Base-by-base conservation (phyloP, 2,329 filamentous ascomycete species). In the Penicillium rolfsii region DNA sequence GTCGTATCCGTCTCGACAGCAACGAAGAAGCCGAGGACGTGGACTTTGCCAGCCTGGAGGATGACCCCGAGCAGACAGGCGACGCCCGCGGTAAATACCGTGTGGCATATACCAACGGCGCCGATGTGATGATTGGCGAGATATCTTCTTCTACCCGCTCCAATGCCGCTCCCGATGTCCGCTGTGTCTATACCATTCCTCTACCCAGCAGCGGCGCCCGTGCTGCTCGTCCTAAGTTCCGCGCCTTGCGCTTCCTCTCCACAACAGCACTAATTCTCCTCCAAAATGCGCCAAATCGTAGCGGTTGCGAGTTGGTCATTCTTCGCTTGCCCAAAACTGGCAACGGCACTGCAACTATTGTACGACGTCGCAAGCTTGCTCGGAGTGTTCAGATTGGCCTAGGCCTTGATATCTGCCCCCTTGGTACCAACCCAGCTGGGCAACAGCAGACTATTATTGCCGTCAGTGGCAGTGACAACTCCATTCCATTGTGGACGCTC, bases 391-490 rank as follows among this genome's bases (percentile, higher is more conserved):
- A 88, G 59, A 89, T 91, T 58, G 90, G 91, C 4, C 90, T 91
- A 0, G 89, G 90, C 9, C 82, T 98, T 54, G 91, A 95, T 54
- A 87, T 94, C 53, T 87, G 87, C 61, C 86, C 89, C 60, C 83
- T 97, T 9, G 83, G 85, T 9, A 79, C 85, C 6, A 75, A 82
- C 5, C 77, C 83, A 1, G 80, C 86, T 55, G 85, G 85, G 55
- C 87, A 90, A 61, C 85, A 88, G 50, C 92, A 97, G 76, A 90
- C 92, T 65, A 85, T 90, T 50, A 83, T 97, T 66, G 93, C 93
- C 6, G 87, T 96, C 14, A 90, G 91, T 2, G 89, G 89, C 8
- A 89, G 90, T 68, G 91, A 96, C 74, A 87, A 88, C 62, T 92
- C 91, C 11, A 88, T 97, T 65, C 86, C 86, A 5, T 79, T 97